Conservation (phyloP, 352 stramenopile species). For the Phytophthora vignae region DNA sequence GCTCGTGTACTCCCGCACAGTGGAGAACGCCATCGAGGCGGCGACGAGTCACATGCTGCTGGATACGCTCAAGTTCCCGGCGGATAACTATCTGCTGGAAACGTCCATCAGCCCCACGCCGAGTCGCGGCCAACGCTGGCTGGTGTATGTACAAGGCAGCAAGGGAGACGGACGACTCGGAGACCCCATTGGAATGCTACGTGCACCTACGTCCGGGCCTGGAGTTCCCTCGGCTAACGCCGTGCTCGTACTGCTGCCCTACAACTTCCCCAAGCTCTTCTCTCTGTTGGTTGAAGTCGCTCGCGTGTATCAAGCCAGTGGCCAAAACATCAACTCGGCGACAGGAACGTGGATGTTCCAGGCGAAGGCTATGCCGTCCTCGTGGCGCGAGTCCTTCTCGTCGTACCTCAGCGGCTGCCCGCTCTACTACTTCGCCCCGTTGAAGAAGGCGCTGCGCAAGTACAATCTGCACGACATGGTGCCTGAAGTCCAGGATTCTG, state of each 20-base stretch:
- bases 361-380: constrained; percentile 87
- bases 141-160: constrained; percentile 85
- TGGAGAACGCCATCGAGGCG: constrained; percentile 82
- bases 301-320: constrained; percentile 82
- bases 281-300: constrained; percentile 83
- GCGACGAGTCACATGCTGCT: constrained; percentile 90
- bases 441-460: constrained; percentile 87
- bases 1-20: constrained; percentile 71
- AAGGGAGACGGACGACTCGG: constrained; percentile 83
- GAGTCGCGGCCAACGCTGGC: constrained; percentile 78
- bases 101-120: constrained; percentile 61
- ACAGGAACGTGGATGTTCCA: constrained; percentile 86
- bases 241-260: constrained; percentile 87
- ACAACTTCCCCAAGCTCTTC: constrained; percentile 89
- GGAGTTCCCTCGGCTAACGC: constrained; percentile 47
- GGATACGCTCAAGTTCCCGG: constrained; percentile 89
- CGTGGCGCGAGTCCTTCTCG: constrained; percentile 85
- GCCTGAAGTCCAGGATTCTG: constrained; percentile 81
- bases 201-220: constrained; percentile 34
- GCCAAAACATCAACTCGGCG: constrained; percentile 75
- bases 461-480: constrained; percentile 92
- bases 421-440: constrained; percentile 82
- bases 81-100: constrained; percentile 82
- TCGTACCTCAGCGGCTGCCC: constrained; percentile 79
- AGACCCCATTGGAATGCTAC: constrained; percentile 86